Conservation (phyloP, 2,329 filamentous ascomycete species). For the Aspergillus sp. region DNA sequence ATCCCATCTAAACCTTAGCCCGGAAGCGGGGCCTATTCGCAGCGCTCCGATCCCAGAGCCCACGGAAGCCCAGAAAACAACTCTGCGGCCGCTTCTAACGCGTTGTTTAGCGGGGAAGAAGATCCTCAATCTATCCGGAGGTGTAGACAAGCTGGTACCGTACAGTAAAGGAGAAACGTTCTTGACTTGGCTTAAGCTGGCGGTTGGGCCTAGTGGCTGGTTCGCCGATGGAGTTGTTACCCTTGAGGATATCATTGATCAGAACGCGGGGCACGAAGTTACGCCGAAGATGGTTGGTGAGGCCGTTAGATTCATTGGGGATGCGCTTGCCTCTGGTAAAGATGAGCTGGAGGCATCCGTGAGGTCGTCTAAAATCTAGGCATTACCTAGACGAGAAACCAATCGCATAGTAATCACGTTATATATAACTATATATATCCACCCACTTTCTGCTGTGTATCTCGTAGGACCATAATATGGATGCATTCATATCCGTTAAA, state of each 20-base stretch:
- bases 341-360: slow-evolving; percentile 24
- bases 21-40: slow-evolving; percentile 26
- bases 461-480: too few relatives aligned
- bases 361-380: slow-evolving; percentile 37
- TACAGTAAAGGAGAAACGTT: slow-evolving; percentile 58
- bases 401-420: too few relatives aligned
- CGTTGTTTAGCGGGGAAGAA: slow-evolving; percentile 50
- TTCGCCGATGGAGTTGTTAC: slow-evolving; percentile 51
- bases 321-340: slow-evolving; percentile 35
- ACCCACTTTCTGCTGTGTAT: too few relatives aligned
- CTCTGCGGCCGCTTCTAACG: slow-evolving; percentile 44
- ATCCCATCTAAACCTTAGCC: slow-evolving; percentile 40
- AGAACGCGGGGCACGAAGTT: slow-evolving; percentile 59
- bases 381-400: slow-evolving; percentile 27
- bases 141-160: slow-evolving; percentile 61
- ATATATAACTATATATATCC: neutral
- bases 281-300: slow-evolving; percentile 56
- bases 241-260: slow-evolving; percentile 59
- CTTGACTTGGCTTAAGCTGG: slow-evolving; percentile 55
- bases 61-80: slow-evolving; percentile 44
- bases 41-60: slow-evolving; percentile 35
- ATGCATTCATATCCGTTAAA: too few relatives aligned
- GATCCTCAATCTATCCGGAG: slow-evolving; percentile 55
- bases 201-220: slow-evolving; percentile 42
- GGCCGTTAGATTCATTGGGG: slow-evolving; percentile 54